Percentiles rank a stretch among this genome's conserved stretches.
Evolutionary conservation across 371 early-diverging fungal genomes (phyloP).

Genomic region (Mortierella sp.): DNA sequence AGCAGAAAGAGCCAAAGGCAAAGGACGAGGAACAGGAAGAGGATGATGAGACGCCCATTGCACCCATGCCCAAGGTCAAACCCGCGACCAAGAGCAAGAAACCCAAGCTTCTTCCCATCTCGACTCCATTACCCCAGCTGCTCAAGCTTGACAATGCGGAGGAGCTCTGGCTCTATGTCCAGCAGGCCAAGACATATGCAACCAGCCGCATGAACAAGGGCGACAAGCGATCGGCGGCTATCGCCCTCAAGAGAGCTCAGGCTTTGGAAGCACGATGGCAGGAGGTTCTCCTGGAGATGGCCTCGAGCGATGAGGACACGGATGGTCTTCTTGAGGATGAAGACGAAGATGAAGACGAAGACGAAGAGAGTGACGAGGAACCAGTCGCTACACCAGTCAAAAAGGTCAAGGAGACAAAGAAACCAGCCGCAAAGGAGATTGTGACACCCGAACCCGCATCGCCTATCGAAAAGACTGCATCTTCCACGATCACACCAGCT

Average conservation of each 20-base stretch:
- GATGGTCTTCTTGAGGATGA: conserved; percentile 42
- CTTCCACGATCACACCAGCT: conserved; percentile 1
- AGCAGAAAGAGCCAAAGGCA: background rate
- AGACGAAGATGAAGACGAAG: conserved; percentile 28
- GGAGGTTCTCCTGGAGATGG: conserved; percentile 46
- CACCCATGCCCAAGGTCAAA: conserved; percentile 32
- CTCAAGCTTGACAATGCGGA: conserved; percentile 44
- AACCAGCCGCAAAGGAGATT: conserved; percentile 1
- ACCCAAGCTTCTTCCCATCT: conserved; percentile 49
- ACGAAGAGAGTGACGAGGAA: conserved; percentile 10
- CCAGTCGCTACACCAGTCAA: background rate
- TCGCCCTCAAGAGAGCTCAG: conserved; percentile 49
- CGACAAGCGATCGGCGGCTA: conserved; percentile 50
- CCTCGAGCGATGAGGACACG: conserved; percentile 42
- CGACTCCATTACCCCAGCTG: conserved; percentile 37
- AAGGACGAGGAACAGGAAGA: background rate
- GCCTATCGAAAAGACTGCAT: background rate
- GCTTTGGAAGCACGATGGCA: conserved; percentile 50
- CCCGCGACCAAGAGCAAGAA: conserved; percentile 27
- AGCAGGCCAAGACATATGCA: conserved; percentile 51
- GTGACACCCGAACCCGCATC: background rate
- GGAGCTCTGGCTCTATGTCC: conserved; percentile 51
- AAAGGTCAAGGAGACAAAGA: conserved; percentile 14
- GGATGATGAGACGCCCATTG: conserved; percentile 12
- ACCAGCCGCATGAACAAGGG: conserved; percentile 51